Evolutionary conservation across 1,139 yeast genomes (phyloP).

Genomic region (Saccharomyces hybrid): DNA sequence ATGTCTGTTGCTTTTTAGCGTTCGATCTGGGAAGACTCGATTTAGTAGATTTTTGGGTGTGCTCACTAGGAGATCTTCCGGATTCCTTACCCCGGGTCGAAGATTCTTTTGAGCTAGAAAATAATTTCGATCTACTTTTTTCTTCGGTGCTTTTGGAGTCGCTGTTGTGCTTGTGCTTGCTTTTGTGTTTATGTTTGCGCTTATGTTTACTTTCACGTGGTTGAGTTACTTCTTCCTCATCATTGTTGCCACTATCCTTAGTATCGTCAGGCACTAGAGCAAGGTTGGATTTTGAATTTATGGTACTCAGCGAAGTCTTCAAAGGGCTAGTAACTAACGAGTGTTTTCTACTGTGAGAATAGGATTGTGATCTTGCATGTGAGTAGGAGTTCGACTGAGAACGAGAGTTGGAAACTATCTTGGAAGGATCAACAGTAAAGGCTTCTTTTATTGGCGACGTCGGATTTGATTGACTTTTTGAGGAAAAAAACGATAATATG

Average conservation of each 20-base stretch:
- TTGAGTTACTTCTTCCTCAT: not conserved
- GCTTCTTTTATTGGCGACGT: not conserved
- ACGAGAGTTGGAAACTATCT: not conserved
- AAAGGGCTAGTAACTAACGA: constrained; percentile 9
- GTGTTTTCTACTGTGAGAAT: constrained; percentile 10
- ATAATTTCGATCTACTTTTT: not conserved
- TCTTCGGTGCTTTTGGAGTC: not conserved
- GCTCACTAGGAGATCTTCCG: not conserved
- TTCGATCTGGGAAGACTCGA: constrained; percentile 4
- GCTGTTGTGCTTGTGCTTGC: not conserved
- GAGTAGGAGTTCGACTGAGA: not conserved
- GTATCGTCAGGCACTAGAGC: not conserved
- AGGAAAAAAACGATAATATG: constrained; percentile 15
- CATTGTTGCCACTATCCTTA: not conserved
- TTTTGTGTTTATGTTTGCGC: not conserved
- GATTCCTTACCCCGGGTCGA: not conserved
- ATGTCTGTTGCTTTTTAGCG: constrained; percentile 53
- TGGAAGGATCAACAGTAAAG: not conserved
- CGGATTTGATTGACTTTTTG: constrained; percentile 6
- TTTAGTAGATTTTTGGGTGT: not conserved
- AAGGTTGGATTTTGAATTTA: not conserved
- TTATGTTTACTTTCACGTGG: not conserved
- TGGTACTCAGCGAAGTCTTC: not conserved
- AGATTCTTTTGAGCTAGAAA: not conserved
- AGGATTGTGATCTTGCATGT: not conserved